These are phyloP conservation scores for Daldinia grandis DNA, from an alignment of 495 filamentous ascomycete genomes.

Conservation along the genomic window DNA sequence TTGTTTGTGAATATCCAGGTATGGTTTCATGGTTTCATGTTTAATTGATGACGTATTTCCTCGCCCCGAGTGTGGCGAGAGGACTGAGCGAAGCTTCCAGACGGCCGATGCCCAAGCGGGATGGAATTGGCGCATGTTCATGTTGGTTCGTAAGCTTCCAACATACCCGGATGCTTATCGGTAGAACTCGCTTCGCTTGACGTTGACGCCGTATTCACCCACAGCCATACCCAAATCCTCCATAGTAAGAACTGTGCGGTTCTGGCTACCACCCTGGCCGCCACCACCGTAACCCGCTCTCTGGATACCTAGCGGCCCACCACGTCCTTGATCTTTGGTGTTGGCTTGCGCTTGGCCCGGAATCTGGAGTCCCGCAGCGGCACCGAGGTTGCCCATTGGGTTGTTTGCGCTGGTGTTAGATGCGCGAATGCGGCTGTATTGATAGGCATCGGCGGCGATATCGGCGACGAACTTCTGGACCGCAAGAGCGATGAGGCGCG, in stretches of 20 bases:
- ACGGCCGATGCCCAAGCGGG: neutral
- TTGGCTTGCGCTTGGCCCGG: conserved; percentile 67
- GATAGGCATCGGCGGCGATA: conserved; percentile 96
- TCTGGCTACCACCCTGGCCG: conserved; percentile 87
- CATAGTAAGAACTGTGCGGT: conserved; percentile 96
- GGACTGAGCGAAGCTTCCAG: neutral
- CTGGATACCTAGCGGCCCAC: conserved; percentile 83
- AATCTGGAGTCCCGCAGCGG: conserved; percentile 74
- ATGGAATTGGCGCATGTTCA: neutral
- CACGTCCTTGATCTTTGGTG: conserved; percentile 63
- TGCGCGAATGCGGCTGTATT: conserved; percentile 92
- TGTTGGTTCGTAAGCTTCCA: neutral
- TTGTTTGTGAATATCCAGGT: conserved; percentile 2
- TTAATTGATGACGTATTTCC: neutral
- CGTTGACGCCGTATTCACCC: conserved; percentile 94
- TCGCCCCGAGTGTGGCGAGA: neutral
- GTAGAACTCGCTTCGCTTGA: conserved; percentile 97
- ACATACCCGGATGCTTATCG: conserved; percentile 61
- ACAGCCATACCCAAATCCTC: conserved; percentile 98
- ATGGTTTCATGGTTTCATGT: neutral
- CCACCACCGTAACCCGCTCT: conserved; percentile 92
- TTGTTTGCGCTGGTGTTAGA: conserved; percentile 88
- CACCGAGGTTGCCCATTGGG: conserved; percentile 85
- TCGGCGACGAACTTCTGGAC: conserved; percentile 99
- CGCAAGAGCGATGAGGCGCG: conserved; percentile 91